Evolutionary conservation across 768 basidiomycete genomes (phyloP).

Genomic region (Strobilomyces confusus): DNA sequence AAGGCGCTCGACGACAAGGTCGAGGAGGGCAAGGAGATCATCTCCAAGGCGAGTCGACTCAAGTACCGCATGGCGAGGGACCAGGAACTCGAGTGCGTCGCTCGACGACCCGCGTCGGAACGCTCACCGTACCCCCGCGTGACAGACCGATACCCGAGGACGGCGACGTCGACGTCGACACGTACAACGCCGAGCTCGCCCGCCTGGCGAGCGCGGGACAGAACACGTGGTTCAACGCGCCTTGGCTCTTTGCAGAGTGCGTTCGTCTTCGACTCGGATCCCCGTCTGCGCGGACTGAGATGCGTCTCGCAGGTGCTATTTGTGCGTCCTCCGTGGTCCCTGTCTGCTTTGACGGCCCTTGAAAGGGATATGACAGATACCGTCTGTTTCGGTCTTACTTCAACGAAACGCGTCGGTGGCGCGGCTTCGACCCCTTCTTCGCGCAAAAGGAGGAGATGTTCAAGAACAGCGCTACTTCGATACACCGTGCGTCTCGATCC

Average conservation of each 20-base stretch:
- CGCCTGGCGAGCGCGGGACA: slow-evolving; percentile 42
- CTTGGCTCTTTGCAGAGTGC: slow-evolving; percentile 96
- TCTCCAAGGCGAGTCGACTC: slow-evolving; percentile 66
- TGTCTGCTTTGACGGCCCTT: not conserved
- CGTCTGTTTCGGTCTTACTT: slow-evolving; percentile 77
- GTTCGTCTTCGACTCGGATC: slow-evolving; percentile 21
- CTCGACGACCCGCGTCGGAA: not conserved
- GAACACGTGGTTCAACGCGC: slow-evolving; percentile 86
- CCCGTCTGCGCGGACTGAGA: not conserved
- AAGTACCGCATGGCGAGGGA: slow-evolving; percentile 90
- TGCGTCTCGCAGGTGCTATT: slow-evolving; percentile 53
- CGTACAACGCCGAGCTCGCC: slow-evolving; percentile 76
- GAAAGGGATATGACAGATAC: slow-evolving; percentile 51
- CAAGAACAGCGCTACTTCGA: slow-evolving; percentile 69
- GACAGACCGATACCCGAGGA: slow-evolving; percentile 69
- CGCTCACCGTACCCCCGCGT: not conserved
- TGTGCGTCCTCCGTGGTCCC: slow-evolving; percentile 41
- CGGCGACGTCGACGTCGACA: slow-evolving; percentile 59
- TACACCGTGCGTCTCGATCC: slow-evolving; percentile 55
- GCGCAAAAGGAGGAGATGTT: slow-evolving; percentile 79
- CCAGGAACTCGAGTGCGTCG: slow-evolving; percentile 56
- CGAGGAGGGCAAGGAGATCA: slow-evolving; percentile 74
- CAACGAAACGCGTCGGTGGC: slow-evolving; percentile 65
- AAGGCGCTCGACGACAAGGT: slow-evolving; percentile 42
- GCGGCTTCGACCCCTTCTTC: slow-evolving; percentile 77